phyloP scores from a whole-genome alignment of 371 early-diverging fungal genomes.

The Mortierella sp. region DNA sequence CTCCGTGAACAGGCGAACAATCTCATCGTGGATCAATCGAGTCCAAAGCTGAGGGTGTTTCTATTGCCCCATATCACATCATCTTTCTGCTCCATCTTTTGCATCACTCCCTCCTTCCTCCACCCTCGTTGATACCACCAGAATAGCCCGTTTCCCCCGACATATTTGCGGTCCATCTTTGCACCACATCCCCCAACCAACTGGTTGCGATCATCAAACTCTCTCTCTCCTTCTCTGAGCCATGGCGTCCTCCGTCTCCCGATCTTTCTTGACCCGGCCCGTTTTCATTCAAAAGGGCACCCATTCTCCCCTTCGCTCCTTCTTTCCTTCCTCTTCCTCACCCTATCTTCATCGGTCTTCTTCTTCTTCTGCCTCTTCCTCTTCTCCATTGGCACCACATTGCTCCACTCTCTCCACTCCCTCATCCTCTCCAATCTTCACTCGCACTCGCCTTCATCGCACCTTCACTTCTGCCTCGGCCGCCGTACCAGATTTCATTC shows the following conservation, averaged over 20 bases:
- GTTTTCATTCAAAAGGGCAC: constrained; percentile 23
- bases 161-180: not conserved
- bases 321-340: constrained; percentile 8
- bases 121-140: not conserved
- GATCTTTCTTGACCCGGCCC: constrained; percentile 13
- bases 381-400: constrained; percentile 4
- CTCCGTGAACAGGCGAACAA: constrained; percentile 11
- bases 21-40: no score
- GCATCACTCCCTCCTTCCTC: constrained; percentile 1
- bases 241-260: constrained; percentile 20
- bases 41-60: no score
- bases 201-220: no score
- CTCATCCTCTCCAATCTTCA: not conserved
- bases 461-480: constrained; percentile 22
- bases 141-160: constrained; percentile 22
- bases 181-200: not conserved
- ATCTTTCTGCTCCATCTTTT: constrained; percentile 2
- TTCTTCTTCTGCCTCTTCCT: constrained; percentile 13
- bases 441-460: not conserved
- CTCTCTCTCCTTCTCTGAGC: not conserved
- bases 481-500: constrained; percentile 18
- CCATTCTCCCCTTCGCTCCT: constrained; percentile 1
- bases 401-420: not conserved
- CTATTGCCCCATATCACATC: constrained; percentile 7
- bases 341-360: constrained; percentile 2